Percentiles rank a stretch among this genome's conserved stretches.
These are phyloP conservation scores for Nadsonia starkeyi-henricii DNA, from an alignment of 1,139 yeast species.

Conservation along the genomic window DNA sequence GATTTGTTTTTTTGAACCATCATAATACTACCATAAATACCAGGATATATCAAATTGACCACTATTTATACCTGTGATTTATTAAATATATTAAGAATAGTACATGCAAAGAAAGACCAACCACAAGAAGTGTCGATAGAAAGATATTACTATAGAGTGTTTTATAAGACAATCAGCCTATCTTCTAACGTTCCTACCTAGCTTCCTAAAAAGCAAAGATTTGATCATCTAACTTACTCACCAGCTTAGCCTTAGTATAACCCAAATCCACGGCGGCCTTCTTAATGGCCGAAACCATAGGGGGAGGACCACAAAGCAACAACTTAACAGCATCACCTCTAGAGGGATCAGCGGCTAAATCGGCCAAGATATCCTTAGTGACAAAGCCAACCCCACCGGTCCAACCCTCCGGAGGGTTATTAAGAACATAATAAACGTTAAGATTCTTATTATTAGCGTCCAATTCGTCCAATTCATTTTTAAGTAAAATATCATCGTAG, in stretches of 20 bases:
- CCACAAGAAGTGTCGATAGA: too few relatives aligned
- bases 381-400: constrained; percentile 71
- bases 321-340: constrained; percentile 44
- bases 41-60: too few relatives aligned
- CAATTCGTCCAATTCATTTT: constrained; percentile 62
- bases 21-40: too few relatives aligned
- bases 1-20: too few relatives aligned
- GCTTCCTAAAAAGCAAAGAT: constrained; percentile 60
- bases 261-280: constrained; percentile 70
- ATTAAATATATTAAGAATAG: too few relatives aligned
- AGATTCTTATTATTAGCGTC: constrained; percentile 55
- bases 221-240: constrained; percentile 85
- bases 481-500: constrained; percentile 65
- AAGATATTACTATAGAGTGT: too few relatives aligned
- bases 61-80: too few relatives aligned
- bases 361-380: constrained; percentile 58
- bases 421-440: constrained; percentile 60
- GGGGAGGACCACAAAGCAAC: constrained; percentile 91
- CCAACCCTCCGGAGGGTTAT: constrained; percentile 67
- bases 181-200: too few relatives aligned
- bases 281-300: constrained; percentile 67
- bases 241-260: constrained; percentile 76
- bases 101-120: too few relatives aligned
- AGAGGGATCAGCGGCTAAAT: constrained; percentile 50
- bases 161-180: too few relatives aligned